These are phyloP conservation scores for Raddia distichophylla DNA, from an alignment of 176 grass and related monocot species.

Conservation along the genomic window DNA sequence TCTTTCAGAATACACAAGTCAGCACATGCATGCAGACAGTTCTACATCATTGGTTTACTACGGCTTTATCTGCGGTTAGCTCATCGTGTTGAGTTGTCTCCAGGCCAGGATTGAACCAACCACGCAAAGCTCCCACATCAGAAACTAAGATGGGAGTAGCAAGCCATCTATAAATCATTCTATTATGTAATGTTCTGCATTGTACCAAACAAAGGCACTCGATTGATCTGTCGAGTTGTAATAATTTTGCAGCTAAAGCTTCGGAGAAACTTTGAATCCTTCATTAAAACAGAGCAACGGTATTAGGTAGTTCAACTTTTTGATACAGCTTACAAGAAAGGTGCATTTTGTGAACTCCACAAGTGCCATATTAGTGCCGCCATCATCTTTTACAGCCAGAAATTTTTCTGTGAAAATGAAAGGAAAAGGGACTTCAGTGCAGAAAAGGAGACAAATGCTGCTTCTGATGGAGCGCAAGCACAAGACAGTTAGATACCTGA, in stretches of 20 bases:
- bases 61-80: not conserved
- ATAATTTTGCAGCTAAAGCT: not conserved
- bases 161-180: not conserved
- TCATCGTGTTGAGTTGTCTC: not conserved
- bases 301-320: constrained; percentile 21
- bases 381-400: constrained; percentile 47
- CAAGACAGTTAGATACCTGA: constrained; percentile 26
- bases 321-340: constrained; percentile 39
- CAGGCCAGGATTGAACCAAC: not conserved
- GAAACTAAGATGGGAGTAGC: not conserved
- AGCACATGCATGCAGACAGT: not conserved
- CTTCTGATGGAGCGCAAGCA: constrained; percentile 1
- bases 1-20: not conserved
- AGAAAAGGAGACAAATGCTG: constrained; percentile 12
- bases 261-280: constrained; percentile 4
- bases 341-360: constrained; percentile 25
- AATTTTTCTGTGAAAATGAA: constrained; percentile 20
- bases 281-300: constrained; percentile 10
- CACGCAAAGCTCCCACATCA: not conserved
- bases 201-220: not conserved
- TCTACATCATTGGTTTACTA: not conserved
- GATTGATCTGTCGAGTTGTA: not conserved
- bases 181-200: not conserved
- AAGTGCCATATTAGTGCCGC: constrained; percentile 44
- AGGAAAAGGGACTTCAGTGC: not conserved